phyloP scores from a whole-genome alignment of 768 basidiomycete genomes.

The Phaffia tasmanica region DNA sequence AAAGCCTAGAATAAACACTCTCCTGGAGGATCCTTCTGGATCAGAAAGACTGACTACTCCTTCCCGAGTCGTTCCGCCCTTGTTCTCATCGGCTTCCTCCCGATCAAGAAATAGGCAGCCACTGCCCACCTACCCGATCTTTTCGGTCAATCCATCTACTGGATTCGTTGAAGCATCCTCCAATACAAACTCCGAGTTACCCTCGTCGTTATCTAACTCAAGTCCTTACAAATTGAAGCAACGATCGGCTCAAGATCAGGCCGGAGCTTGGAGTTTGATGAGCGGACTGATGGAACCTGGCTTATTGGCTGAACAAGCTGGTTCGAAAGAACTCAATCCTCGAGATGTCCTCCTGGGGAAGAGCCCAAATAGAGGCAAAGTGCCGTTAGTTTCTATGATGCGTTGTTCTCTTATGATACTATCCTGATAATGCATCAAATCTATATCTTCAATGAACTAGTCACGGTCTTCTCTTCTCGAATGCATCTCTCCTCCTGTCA shows the following conservation, averaged over 20 bases:
- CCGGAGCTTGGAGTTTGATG: too few relatives aligned
- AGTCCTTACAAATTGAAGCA: not conserved
- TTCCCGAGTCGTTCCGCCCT: constrained; percentile 1
- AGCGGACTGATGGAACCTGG: too few relatives aligned
- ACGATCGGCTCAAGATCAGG: not conserved
- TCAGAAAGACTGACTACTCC: not conserved
- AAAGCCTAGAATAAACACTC: not conserved
- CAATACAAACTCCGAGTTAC: not conserved
- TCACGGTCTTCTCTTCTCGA: constrained; percentile 5
- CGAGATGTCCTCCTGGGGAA: constrained; percentile 4
- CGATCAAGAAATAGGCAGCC: not conserved
- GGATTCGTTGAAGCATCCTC: not conserved
- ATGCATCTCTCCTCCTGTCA: constrained; percentile 8
- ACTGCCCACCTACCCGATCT: not conserved
- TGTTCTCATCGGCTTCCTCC: not conserved
- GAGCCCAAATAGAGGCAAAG: constrained; percentile 8
- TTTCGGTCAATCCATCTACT: not conserved
- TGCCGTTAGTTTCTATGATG: not conserved
- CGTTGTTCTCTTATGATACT: not conserved
- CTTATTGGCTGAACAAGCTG: not conserved
- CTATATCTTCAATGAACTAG: not conserved
- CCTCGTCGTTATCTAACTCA: not conserved
- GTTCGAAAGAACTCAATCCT: not conserved
- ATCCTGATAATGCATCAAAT: not conserved
- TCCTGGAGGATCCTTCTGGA: not conserved